These are phyloP conservation scores for Akanthomyces muscarius DNA, from an alignment of 2,329 filamentous ascomycete species.

Conservation along the genomic window DNA sequence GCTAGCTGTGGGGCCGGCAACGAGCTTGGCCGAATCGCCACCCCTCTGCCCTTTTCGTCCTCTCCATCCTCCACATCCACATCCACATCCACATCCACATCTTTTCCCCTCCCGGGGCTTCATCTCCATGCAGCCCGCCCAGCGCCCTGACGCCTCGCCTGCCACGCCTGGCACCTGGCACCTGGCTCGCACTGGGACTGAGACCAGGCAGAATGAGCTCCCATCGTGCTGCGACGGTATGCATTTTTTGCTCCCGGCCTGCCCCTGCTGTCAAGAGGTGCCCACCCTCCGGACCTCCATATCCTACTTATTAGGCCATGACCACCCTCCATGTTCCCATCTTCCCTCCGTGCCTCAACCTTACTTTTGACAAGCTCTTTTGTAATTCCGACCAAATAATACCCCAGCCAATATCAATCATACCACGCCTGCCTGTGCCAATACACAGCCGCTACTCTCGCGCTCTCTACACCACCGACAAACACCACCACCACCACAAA, in stretches of 20 bases:
- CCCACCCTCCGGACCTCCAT: background rate
- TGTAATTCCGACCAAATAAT: background rate
- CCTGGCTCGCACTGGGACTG: background rate
- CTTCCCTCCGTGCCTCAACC: background rate
- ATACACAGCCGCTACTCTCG: background rate
- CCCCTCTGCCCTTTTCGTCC: background rate
- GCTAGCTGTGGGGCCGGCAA: no score
- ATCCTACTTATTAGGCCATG: background rate
- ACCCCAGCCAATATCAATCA: background rate
- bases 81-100: background rate
- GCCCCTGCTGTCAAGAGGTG: background rate
- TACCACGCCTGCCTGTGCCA: background rate
- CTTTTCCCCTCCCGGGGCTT: background rate
- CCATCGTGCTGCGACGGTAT: conserved; percentile 4
- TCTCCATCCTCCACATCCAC: background rate
- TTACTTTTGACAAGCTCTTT: background rate
- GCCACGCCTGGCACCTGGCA: no score
- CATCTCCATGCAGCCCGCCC: background rate
- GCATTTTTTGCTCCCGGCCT: background rate
- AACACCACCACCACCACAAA: background rate
- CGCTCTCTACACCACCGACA: background rate
- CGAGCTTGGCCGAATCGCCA: no score
- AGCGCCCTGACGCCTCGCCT: no score
- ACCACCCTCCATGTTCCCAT: background rate
- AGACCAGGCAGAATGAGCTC: conserved; percentile 4